Conservation (phyloP, 345 rosid species). For the Syzygium grande region DNA sequence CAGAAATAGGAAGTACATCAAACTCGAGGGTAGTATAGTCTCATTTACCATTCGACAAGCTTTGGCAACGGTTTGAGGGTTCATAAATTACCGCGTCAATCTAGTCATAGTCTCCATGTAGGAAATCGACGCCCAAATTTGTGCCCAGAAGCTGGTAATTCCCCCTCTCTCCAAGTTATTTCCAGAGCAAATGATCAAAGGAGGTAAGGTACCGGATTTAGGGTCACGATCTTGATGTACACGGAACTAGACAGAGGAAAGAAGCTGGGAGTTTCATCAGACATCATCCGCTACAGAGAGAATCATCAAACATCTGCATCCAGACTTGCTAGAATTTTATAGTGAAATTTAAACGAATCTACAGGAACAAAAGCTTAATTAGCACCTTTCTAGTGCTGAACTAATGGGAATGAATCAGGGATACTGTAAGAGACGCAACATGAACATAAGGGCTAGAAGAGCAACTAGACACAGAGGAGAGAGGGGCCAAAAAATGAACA, state of each 20-base stretch:
- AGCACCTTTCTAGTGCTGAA: background rate
- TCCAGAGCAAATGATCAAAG: background rate
- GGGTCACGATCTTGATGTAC: background rate
- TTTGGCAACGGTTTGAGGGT: background rate
- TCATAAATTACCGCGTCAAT: background rate
- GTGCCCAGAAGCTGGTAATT: background rate
- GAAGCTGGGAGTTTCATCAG: background rate
- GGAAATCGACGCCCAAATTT: background rate
- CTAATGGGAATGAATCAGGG: background rate
- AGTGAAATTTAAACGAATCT: background rate
- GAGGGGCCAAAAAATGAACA: background rate
- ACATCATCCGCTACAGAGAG: background rate
- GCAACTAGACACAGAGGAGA: background rate
- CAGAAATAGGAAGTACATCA: background rate
- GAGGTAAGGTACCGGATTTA: background rate
- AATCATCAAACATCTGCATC: background rate
- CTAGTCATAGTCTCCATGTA: background rate
- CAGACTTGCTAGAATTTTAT: background rate
- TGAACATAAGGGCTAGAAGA: background rate
- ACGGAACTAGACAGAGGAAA: background rate
- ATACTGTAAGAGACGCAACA: background rate
- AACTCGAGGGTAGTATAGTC: background rate
- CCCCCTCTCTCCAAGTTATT: background rate
- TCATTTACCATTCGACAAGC: background rate
- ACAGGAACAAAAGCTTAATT: background rate